Base-by-base conservation (phyloP, 148 eudicot species). In the Chenopodium berlandieri region DNA sequence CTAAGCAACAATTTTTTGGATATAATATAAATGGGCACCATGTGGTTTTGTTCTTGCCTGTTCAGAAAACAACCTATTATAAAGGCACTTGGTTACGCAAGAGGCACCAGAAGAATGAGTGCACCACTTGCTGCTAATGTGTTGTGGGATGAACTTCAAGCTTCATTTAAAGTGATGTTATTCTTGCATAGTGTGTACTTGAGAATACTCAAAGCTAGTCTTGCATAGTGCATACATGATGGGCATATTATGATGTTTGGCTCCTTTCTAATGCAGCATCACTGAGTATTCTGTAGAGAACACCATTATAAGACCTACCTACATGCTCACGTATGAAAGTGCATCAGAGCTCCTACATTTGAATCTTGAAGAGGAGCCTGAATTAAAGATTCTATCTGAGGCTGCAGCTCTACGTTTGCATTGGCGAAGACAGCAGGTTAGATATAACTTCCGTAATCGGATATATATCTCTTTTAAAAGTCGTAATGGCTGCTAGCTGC, bases 251-350 rank as follows among this genome's bases (percentile, higher is more conserved):
- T 62, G 65, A 62, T 22, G 22, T 8, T 62, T 62, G 25, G 65
- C 65, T 62, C 65, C 25, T 60, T 65, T 47, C 50, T 75, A 50
- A 44, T 86, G 72, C 88, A 96, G 99, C 83, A 96, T 96, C 86
- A 93, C 98, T 81, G 99, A 96, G 87, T 94, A 94, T 82, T 80
- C 91, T 63, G 97, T 96, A 75, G 88, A 89, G 75, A 96, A 94
- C 79, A 86, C 98, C 6, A 47, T 90, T 66, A 91, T 96, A 81
- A 89, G 80, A 80, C 98, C 99, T 56, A 92, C 99, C 52, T 96
- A 96, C 87, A 94, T 96, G 99, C 89, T 96, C 80, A 94, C 98
- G 1, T 96, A 96, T 90, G 98, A 96, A 89, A 96, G 97, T 85
- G 99, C 99, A 71, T 85, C 93, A 7, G 98, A 96, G 91, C 94